Evolutionary conservation across 2,329 filamentous ascomycete species (phyloP).

Genomic region (Clarireedia paspali): DNA sequence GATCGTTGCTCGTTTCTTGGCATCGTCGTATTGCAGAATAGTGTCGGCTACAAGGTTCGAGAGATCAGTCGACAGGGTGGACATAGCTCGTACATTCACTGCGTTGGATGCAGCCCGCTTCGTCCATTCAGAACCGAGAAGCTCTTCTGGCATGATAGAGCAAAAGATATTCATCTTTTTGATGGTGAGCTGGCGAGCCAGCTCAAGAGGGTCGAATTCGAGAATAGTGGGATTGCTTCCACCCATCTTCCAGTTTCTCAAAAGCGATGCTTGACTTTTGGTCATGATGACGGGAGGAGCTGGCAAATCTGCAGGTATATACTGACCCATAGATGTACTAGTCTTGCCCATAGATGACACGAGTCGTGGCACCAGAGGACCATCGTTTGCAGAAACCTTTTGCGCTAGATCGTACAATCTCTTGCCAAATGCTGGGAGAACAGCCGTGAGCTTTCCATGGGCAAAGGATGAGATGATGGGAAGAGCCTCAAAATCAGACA

Average conservation of each 20-base stretch:
- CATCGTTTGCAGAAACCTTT: constrained; percentile 66
- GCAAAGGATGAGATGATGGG: constrained; percentile 74
- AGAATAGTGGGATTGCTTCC: constrained; percentile 65
- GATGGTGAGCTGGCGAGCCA: constrained; percentile 86
- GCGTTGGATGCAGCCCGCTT: constrained; percentile 75
- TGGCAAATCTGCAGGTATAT: constrained; percentile 62
- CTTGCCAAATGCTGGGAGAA: constrained; percentile 69
- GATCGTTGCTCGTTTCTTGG: constrained; percentile 80
- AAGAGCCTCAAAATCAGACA: constrained; percentile 70
- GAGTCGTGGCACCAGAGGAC: constrained; percentile 71
- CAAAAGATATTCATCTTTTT: constrained; percentile 91
- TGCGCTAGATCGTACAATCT: constrained; percentile 73
- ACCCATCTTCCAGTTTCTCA: constrained; percentile 69
- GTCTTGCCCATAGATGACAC: constrained; percentile 86
- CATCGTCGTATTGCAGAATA: constrained; percentile 79
- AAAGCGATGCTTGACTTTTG: constrained; percentile 65
- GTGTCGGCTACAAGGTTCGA: constrained; percentile 90
- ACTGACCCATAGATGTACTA: constrained; percentile 64
- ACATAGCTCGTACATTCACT: constrained; percentile 90
- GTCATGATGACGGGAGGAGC: constrained; percentile 62
- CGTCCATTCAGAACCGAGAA: constrained; percentile 88
- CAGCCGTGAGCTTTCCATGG: constrained; percentile 56
- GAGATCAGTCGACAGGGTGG: constrained; percentile 81
- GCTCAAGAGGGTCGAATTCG: constrained; percentile 84
- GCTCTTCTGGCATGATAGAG: constrained; percentile 83